These are phyloP conservation scores for Fagus sylvatica DNA, from an alignment of 306 rosid species.

Conservation along the genomic window DNA sequence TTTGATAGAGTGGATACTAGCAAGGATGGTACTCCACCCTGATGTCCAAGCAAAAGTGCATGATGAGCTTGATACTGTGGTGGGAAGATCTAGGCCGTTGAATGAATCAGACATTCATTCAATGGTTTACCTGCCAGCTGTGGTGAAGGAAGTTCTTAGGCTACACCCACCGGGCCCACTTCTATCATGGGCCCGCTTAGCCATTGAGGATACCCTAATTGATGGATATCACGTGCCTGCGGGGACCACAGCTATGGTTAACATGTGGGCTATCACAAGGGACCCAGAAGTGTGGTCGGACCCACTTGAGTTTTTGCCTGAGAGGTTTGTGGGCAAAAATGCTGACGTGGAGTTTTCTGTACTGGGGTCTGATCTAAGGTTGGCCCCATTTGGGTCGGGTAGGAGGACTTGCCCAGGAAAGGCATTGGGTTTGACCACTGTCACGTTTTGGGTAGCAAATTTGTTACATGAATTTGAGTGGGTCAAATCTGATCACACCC, in stretches of 20 bases:
- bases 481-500: slow-evolving; percentile 29
- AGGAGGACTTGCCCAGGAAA: slow-evolving; percentile 80
- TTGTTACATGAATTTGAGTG: slow-evolving; percentile 77
- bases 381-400: slow-evolving; percentile 95
- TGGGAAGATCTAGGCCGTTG: slow-evolving; percentile 46
- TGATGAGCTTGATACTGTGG: slow-evolving; percentile 59
- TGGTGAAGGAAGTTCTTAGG: slow-evolving; percentile 83
- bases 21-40: slow-evolving; percentile 66
- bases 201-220: slow-evolving; percentile 60
- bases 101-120: slow-evolving; percentile 56
- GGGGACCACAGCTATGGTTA: slow-evolving; percentile 88
- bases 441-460: slow-evolving; percentile 62
- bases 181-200: slow-evolving; percentile 91
- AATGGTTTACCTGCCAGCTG: slow-evolving; percentile 58
- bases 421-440: slow-evolving; percentile 59
- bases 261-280: slow-evolving; percentile 87
- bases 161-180: slow-evolving; percentile 96
- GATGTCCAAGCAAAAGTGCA: slow-evolving; percentile 61
- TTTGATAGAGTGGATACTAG: slow-evolving; percentile 82
- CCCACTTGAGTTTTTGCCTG: slow-evolving; percentile 62
- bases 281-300: slow-evolving; percentile 66
- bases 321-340: slow-evolving; percentile 42
- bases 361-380: slow-evolving; percentile 77
- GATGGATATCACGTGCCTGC: slow-evolving; percentile 85
- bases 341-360: slow-evolving; percentile 47